Evolutionary conservation across 768 basidiomycete genomes (phyloP).

Genomic region (Suillus weaverae): DNA sequence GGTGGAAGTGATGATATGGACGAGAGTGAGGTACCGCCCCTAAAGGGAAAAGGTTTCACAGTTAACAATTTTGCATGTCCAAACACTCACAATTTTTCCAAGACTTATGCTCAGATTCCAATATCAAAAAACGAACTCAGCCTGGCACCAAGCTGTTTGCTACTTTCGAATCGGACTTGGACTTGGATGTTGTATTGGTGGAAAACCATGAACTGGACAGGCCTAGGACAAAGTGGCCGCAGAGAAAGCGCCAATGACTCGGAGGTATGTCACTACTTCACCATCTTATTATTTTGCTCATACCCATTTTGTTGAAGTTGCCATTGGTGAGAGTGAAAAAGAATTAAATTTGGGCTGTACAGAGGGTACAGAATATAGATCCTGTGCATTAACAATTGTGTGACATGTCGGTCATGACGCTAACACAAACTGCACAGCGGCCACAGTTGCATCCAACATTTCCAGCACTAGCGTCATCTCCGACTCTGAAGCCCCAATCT

Average conservation of each 20-base stretch:
- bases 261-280: not conserved
- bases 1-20: too few species aligned
- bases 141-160: not conserved
- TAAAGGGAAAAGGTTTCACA: not conserved
- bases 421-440: too few species aligned
- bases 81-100: not conserved
- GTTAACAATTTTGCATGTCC: not conserved
- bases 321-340: too few species aligned
- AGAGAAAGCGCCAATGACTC: not conserved
- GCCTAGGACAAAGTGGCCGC: not conserved
- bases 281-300: not conserved
- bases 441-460: too few species aligned
- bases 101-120: not conserved
- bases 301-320: not conserved
- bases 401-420: too few species aligned
- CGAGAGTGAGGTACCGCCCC: not conserved
- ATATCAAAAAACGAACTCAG: not conserved
- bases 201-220: not conserved
- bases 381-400: too few species aligned
- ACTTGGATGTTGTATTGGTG: not conserved
- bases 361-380: too few species aligned
- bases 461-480: too few species aligned
- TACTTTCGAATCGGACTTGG: not conserved
- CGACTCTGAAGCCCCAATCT: too few species aligned
- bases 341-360: too few species aligned